Evolutionary conservation across 257 asterid species (phyloP).

Genomic region (Agastache rugosa): DNA sequence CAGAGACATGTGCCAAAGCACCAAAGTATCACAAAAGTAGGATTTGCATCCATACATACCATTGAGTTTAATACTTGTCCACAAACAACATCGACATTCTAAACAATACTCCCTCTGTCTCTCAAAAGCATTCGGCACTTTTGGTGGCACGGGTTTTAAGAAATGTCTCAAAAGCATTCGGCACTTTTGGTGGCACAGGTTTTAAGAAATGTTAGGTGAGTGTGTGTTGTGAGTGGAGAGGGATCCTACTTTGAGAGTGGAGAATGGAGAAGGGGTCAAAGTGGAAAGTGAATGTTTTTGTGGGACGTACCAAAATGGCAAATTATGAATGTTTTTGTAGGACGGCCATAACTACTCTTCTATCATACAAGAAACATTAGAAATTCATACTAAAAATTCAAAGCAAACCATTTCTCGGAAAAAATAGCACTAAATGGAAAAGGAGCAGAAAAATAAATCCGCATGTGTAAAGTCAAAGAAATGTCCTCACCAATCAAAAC

Average conservation of each 20-base stretch:
- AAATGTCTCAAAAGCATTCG: too few relatives aligned
- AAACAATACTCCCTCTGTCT: too few relatives aligned
- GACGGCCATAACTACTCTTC: background rate
- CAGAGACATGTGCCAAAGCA: background rate
- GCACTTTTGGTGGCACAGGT: too few relatives aligned
- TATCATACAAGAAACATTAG: background rate
- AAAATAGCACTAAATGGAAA: conserved; percentile 1
- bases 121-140: too few relatives aligned
- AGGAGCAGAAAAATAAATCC: background rate
- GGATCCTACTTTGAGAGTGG: too few relatives aligned
- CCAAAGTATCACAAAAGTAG: conserved; percentile 1
- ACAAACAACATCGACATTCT: conserved; percentile 6
- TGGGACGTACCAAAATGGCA: too few relatives aligned
- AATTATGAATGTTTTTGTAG: too few relatives aligned
- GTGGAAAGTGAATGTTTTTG: too few relatives aligned
- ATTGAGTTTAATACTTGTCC: background rate
- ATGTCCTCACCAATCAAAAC: conserved; percentile 68
- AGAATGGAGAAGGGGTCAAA: too few relatives aligned
- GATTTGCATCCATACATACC: background rate
- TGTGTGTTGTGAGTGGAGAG: too few relatives aligned
- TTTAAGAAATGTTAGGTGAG: too few relatives aligned
- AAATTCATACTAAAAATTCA: background rate
- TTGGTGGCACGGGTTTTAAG: too few relatives aligned
- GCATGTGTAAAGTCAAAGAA: background rate
- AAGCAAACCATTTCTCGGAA: conserved; percentile 14